These are phyloP conservation scores for Boechera divaricarpa DNA, from an alignment of 345 rosid species.

Conservation along the genomic window DNA sequence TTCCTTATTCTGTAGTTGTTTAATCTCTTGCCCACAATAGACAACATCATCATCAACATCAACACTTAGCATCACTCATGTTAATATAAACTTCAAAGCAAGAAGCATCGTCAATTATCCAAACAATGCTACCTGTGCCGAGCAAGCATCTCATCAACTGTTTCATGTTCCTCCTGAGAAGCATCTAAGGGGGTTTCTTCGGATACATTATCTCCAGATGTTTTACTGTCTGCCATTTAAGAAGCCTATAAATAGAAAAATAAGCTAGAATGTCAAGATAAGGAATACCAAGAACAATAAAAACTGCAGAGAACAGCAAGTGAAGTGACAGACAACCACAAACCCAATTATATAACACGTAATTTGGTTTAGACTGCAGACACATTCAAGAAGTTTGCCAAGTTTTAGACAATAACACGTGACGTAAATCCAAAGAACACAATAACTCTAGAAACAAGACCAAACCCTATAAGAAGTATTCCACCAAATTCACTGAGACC, in stretches of 20 bases:
- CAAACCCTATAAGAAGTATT: neutral
- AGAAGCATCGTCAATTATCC: neutral
- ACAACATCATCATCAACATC: neutral
- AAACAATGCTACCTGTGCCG: slow-evolving; percentile 42
- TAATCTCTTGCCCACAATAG: slow-evolving; percentile 66
- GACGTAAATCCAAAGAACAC: neutral
- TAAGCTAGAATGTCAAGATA: neutral
- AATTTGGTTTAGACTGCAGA: slow-evolving; percentile 4
- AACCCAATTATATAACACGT: neutral
- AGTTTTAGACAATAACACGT: neutral
- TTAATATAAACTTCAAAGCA: neutral
- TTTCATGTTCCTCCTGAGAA: slow-evolving; percentile 37
- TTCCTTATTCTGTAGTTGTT: slow-evolving; percentile 83
- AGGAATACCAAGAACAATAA: no score
- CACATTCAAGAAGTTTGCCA: neutral
- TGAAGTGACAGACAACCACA: slow-evolving; percentile 1
- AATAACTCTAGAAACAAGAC: neutral
- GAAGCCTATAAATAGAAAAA: slow-evolving; percentile 14
- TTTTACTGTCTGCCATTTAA: slow-evolving; percentile 50
- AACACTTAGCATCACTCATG: neutral
- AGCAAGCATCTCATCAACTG: slow-evolving; percentile 48
- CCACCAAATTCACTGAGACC: slow-evolving; percentile 5
- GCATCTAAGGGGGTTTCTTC: slow-evolving; percentile 40
- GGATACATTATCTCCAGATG: slow-evolving; percentile 27
- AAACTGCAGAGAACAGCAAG: slow-evolving; percentile 7